Evolutionary conservation across 371 early-diverging fungal species (phyloP).

Genomic region (Mucor piriformis): DNA sequence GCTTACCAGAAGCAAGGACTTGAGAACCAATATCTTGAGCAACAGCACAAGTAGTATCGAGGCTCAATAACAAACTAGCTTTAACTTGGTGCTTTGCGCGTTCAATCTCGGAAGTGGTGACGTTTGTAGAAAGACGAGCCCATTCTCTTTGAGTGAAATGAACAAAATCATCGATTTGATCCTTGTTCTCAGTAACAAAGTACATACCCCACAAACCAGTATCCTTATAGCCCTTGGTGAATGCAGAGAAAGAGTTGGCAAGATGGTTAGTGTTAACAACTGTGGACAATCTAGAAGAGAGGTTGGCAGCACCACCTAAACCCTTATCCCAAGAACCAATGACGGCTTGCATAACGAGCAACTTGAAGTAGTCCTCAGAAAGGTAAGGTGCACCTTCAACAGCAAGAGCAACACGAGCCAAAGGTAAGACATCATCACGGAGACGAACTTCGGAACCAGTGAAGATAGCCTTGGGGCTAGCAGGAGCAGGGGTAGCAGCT

Average conservation of each 20-base stretch:
- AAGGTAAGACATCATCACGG: conserved; percentile 87
- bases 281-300: conserved; percentile 85
- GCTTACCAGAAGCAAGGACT: conserved; percentile 85
- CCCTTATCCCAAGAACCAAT: conserved; percentile 94
- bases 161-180: conserved; percentile 82
- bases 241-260: conserved; percentile 94
- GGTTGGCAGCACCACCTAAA: conserved; percentile 81
- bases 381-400: conserved; percentile 94
- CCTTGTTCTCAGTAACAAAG: conserved; percentile 78
- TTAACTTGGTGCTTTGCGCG: conserved; percentile 97
- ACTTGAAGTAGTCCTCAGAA: conserved; percentile 89
- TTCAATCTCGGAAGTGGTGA: conserved; percentile 89
- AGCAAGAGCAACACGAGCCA: conserved; percentile 94
- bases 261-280: conserved; percentile 77
- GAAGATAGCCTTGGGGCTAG: conserved; percentile 65
- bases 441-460: conserved; percentile 90
- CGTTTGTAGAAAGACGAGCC: conserved; percentile 82
- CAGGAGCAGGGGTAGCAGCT: conserved; percentile 39
- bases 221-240: conserved; percentile 96
- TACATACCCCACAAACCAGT: conserved; percentile 96
- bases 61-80: conserved; percentile 81
- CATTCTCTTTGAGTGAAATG: conserved; percentile 90
- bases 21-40: conserved; percentile 96
- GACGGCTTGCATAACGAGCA: conserved; percentile 90
- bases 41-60: conserved; percentile 87